A percentile compares a stretch with the other conserved stretches of the same genome.
These are phyloP conservation scores for Nyssa sinensis DNA, from an alignment of 148 eudicot genomes.

Conservation along the genomic window DNA sequence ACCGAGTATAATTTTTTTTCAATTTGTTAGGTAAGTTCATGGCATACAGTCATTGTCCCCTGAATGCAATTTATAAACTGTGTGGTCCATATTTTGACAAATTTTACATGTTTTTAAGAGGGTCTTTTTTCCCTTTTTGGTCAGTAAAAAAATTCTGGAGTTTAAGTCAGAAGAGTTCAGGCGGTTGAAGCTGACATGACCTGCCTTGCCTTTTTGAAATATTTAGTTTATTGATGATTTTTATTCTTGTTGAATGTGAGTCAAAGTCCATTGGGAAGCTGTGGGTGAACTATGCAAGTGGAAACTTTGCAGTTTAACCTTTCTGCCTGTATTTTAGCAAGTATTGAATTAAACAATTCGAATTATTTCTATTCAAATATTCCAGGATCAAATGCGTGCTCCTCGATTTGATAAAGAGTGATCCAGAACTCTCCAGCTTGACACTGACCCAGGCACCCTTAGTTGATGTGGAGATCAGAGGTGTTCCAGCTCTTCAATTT, in stretches of 20 bases:
- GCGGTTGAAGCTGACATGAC: background rate
- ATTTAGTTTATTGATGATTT: background rate
- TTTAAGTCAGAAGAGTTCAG: background rate
- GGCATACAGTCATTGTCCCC: too few relatives aligned
- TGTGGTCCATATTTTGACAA: too few relatives aligned
- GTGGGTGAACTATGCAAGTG: background rate
- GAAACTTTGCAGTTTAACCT: background rate
- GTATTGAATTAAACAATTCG: constrained; percentile 9
- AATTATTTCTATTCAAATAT: constrained; percentile 11
- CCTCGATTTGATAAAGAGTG: constrained; percentile 61
- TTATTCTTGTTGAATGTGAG: background rate
- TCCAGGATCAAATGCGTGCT: constrained; percentile 90
- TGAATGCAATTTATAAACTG: too few relatives aligned
- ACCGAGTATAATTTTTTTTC: too few relatives aligned
- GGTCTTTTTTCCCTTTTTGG: too few relatives aligned
- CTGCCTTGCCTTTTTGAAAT: background rate
- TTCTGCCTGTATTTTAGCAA: background rate
- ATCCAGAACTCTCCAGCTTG: constrained; percentile 80
- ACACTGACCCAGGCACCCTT: constrained; percentile 78
- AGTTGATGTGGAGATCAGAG: constrained; percentile 95
- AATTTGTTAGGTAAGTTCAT: too few relatives aligned
- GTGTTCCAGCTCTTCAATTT: constrained; percentile 95
- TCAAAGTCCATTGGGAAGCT: background rate
- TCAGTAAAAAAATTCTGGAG: too few relatives aligned
- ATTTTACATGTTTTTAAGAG: too few relatives aligned